These are phyloP conservation scores for Falciphora oryzae DNA, from an alignment of 2,329 filamentous ascomycete genomes.

Conservation along the genomic window DNA sequence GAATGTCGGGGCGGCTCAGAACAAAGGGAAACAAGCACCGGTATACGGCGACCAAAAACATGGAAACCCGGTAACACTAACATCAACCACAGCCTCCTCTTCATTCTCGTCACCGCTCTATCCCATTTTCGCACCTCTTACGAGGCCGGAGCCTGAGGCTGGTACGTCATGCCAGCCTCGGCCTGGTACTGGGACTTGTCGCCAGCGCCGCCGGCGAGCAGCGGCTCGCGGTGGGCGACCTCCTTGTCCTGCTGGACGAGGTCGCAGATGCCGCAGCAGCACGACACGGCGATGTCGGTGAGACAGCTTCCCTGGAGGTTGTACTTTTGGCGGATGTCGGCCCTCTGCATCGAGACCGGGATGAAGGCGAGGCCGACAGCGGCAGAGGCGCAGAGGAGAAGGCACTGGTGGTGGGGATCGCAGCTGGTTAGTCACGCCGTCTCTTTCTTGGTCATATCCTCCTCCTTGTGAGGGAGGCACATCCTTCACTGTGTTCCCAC, in stretches of 20 bases:
- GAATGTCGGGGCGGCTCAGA: too few species aligned
- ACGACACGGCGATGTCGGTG: conserved; percentile 34
- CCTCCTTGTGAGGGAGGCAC: too few species aligned
- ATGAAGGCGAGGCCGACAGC: conserved; percentile 37
- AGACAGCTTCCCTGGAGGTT: conserved; percentile 39
- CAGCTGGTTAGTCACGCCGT: neutral
- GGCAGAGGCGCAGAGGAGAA: conserved; percentile 35
- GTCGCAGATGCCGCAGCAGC: conserved; percentile 40
- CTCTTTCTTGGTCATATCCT: neutral
- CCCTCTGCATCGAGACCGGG: conserved; percentile 38
- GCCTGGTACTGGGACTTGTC: conserved; percentile 28
- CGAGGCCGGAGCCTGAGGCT: neutral
- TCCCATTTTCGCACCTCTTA: neutral
- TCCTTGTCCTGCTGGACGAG: conserved; percentile 44
- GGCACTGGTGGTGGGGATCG: conserved; percentile 25
- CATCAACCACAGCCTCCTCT: too few species aligned
- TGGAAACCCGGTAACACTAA: too few species aligned
- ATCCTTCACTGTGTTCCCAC: neutral
- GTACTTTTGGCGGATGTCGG: conserved; percentile 38
- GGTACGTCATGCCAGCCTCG: conserved; percentile 23
- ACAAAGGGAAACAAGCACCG: too few species aligned
- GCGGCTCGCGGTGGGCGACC: conserved; percentile 30
- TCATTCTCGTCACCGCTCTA: neutral
- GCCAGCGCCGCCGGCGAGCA: conserved; percentile 10
- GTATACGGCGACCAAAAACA: too few species aligned